These are phyloP conservation scores for Saccharomyces jurei DNA, from an alignment of 805 yeast species.

Conservation along the genomic window DNA sequence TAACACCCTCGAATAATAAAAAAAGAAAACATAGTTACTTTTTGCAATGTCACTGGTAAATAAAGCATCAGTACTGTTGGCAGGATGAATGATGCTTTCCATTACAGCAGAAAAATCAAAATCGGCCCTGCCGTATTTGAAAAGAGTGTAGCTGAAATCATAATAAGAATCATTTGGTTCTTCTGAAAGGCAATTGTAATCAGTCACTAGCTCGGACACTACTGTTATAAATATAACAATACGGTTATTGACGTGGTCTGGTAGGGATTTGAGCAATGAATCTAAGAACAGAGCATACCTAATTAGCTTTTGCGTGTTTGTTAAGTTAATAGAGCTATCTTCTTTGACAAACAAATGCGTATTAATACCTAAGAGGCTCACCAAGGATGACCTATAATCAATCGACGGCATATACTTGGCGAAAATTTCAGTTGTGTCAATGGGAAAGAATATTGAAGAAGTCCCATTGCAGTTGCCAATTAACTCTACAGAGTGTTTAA, in stretches of 20 bases:
- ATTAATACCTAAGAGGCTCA: slow-evolving; percentile 40
- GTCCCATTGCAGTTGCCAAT: slow-evolving; percentile 11
- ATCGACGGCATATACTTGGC: slow-evolving; percentile 25
- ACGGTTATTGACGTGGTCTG: slow-evolving; percentile 7
- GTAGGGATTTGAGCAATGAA: slow-evolving; percentile 9
- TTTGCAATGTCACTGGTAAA: neutral
- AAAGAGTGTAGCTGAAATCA: slow-evolving; percentile 15
- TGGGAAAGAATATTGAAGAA: slow-evolving; percentile 9
- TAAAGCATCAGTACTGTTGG: neutral
- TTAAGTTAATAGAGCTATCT: slow-evolving; percentile 9
- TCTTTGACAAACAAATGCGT: slow-evolving; percentile 24
- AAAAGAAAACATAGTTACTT: slow-evolving; percentile 6
- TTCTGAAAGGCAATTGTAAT: slow-evolving; percentile 30
- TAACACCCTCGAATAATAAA: slow-evolving; percentile 33
- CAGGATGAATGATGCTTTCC: neutral
- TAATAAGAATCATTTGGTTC: slow-evolving; percentile 13
- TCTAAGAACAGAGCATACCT: slow-evolving; percentile 24
- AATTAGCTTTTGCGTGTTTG: slow-evolving; percentile 12
- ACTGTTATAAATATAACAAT: slow-evolving; percentile 27
- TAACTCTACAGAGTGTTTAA: slow-evolving; percentile 9
- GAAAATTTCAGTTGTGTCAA: slow-evolving; percentile 14
- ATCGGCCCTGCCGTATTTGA: slow-evolving; percentile 5
- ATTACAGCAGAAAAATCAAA: neutral
- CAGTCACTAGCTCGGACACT: slow-evolving; percentile 32
- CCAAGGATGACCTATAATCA: slow-evolving; percentile 36